phyloP scores from a whole-genome alignment of 306 rosid genomes.

The Quercus glauca region DNA sequence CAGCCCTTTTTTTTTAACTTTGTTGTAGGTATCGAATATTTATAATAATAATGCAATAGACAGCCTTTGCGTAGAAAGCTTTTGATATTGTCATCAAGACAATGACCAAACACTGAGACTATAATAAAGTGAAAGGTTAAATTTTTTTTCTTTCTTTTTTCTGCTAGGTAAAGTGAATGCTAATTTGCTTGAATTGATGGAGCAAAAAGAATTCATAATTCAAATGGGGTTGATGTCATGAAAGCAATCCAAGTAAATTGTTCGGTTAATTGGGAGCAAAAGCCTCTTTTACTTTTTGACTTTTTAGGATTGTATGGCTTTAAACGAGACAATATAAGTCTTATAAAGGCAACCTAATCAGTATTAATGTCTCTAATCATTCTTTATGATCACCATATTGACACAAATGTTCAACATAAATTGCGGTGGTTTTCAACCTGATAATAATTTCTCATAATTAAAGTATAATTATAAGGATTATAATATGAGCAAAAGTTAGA shows the following conservation, averaged over 20 bases:
- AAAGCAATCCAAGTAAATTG: slow-evolving; percentile 43
- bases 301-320: slow-evolving; percentile 40
- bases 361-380: neutral
- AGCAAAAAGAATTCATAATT: slow-evolving; percentile 1
- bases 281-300: slow-evolving; percentile 51
- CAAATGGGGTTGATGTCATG: slow-evolving; percentile 4
- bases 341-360: slow-evolving; percentile 26
- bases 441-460: neutral
- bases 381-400: neutral
- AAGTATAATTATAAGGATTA: too few species aligned
- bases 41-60: neutral
- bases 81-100: neutral
- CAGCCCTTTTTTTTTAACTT: neutral
- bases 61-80: neutral
- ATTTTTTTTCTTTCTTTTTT: too few species aligned
- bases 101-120: neutral
- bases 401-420: neutral
- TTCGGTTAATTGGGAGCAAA: slow-evolving; percentile 59
- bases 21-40: neutral
- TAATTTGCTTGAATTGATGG: neutral
- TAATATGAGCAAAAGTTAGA: too few species aligned
- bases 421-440: neutral
- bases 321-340: slow-evolving; percentile 32
- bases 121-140: neutral
- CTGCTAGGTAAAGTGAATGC: neutral